A percentile compares a stretch with the other conserved stretches of the same genome.
Conservation (phyloP, 1,139 yeast genomes). For the Casaregolazyma lundiana region DNA sequence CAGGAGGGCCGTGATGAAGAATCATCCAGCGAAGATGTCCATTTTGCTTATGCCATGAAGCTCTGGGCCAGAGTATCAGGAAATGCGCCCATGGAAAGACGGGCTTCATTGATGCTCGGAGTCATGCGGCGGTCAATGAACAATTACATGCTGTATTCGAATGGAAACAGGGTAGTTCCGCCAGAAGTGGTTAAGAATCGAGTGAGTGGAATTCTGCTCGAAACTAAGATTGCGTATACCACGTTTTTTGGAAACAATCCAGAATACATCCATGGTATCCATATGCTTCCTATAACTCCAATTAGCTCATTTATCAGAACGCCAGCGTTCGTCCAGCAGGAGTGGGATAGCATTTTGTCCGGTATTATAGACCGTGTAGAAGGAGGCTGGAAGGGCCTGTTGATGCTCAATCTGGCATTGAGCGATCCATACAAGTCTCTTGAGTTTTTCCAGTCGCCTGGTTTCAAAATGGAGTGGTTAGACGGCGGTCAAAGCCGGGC, state of each 20-base stretch:
- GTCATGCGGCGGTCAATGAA: slow-evolving; percentile 55
- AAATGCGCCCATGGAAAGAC: slow-evolving; percentile 54
- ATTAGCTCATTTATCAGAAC: slow-evolving; percentile 68
- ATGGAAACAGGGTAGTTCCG: slow-evolving; percentile 52
- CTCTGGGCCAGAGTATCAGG: slow-evolving; percentile 64
- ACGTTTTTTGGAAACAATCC: slow-evolving; percentile 70
- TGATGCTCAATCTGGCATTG: slow-evolving; percentile 69
- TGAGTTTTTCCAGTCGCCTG: slow-evolving; percentile 53
- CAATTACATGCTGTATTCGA: slow-evolving; percentile 49
- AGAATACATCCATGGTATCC: slow-evolving; percentile 89
- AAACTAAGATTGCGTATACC: slow-evolving; percentile 83
- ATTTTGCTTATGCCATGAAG: slow-evolving; percentile 67
- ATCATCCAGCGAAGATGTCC: slow-evolving; percentile 61
- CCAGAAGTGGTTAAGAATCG: slow-evolving; percentile 49
- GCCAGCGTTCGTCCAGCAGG: slow-evolving; percentile 64
- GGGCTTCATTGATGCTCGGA: slow-evolving; percentile 63
- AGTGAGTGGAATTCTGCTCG: slow-evolving; percentile 66
- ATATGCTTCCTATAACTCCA: slow-evolving; percentile 84
- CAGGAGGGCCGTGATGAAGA: slow-evolving; percentile 73
- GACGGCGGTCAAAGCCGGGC: slow-evolving; percentile 89
- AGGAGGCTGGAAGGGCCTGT: slow-evolving; percentile 82
- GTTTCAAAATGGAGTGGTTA: slow-evolving; percentile 48
- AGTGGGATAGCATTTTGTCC: slow-evolving; percentile 58
- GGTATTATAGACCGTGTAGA: slow-evolving; percentile 48
- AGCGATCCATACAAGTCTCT: slow-evolving; percentile 60